A percentile compares a stretch with the other conserved stretches of the same genome.
Evolutionary conservation across 768 basidiomycete species (phyloP).

Genomic region (Lenzites betulinus): DNA sequence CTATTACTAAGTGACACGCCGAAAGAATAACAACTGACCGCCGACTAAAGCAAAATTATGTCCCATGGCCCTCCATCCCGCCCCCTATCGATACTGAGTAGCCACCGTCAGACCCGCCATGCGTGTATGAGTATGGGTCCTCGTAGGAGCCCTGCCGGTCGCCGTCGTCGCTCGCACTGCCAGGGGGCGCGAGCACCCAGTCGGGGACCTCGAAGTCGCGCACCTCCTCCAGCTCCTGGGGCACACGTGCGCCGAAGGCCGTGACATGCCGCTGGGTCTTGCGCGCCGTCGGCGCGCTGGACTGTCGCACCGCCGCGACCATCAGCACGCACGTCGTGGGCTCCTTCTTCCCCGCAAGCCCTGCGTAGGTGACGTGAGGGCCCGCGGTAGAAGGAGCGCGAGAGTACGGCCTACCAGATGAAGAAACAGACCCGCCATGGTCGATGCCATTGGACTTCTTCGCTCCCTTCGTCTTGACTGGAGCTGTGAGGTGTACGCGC

Average conservation of each 20-base stretch:
- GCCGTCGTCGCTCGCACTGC: slow-evolving; percentile 15
- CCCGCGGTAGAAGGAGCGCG: neutral
- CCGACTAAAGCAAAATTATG: neutral
- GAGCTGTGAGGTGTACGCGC: slow-evolving; percentile 2
- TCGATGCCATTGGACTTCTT: neutral
- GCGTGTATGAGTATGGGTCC: slow-evolving; percentile 16
- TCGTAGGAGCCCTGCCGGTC: slow-evolving; percentile 10
- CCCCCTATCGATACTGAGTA: slow-evolving; percentile 10
- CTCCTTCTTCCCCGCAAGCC: slow-evolving; percentile 17
- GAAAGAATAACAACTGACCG: neutral
- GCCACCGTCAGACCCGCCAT: slow-evolving; percentile 6
- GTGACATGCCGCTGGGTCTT: slow-evolving; percentile 54
- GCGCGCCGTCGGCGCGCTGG: slow-evolving; percentile 44
- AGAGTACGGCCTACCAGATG: slow-evolving; percentile 6
- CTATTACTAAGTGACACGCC: slow-evolving; percentile 6
- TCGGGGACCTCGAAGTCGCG: slow-evolving; percentile 59
- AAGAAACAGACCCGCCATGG: slow-evolving; percentile 13
- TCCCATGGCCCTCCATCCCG: slow-evolving; percentile 4
- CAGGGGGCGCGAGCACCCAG: slow-evolving; percentile 43
- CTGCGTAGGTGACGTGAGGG: slow-evolving; percentile 13
- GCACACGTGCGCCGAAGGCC: slow-evolving; percentile 65
- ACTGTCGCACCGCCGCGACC: slow-evolving; percentile 52
- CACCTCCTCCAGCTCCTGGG: slow-evolving; percentile 45
- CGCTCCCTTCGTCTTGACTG: slow-evolving; percentile 5
- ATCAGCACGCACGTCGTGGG: slow-evolving; percentile 39